Evolutionary conservation across 192 early-diverging fungal genomes (phyloP).

Genomic region (Backusella sp.): DNA sequence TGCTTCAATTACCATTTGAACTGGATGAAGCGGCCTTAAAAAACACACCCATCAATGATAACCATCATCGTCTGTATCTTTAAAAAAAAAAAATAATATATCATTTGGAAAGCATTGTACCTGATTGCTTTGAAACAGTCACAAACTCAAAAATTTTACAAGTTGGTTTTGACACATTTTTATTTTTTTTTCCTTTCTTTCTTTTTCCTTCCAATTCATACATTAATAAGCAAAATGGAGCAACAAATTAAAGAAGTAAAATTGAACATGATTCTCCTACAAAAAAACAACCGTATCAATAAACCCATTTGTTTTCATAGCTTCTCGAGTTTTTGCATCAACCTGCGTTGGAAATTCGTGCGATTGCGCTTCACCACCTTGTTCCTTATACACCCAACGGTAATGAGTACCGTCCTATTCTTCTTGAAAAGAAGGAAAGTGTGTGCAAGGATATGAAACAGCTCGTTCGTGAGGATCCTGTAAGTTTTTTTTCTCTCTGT

Average conservation of each 20-base stretch:
- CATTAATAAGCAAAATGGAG: neutral
- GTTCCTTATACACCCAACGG: constrained; percentile 62
- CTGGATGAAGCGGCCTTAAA: constrained; percentile 9
- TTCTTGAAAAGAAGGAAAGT: constrained; percentile 59
- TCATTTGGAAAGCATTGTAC: no score
- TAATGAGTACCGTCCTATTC: constrained; percentile 58
- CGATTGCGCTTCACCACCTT: constrained; percentile 77
- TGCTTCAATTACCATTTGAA: neutral
- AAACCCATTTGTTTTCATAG: constrained; percentile 24
- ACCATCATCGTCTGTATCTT: constrained; percentile 34
- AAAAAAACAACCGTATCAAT: no score
- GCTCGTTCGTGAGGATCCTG: constrained; percentile 66
- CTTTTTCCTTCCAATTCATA: neutral
- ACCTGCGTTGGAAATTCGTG: constrained; percentile 73
- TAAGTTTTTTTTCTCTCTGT: constrained; percentile 31
- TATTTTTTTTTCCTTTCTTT: no score
- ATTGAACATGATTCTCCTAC: neutral
- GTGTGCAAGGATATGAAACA: constrained; percentile 67
- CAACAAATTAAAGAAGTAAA: constrained; percentile 14
- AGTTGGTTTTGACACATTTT: neutral
- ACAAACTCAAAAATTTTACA: neutral
- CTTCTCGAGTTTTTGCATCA: constrained; percentile 75
- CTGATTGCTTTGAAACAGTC: neutral
- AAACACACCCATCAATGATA: constrained; percentile 15
- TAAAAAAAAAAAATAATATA: constrained; percentile 1